phyloP scores from a whole-genome alignment of 169 alveolate genomes.

The Cryptosporidium parvum region DNA sequence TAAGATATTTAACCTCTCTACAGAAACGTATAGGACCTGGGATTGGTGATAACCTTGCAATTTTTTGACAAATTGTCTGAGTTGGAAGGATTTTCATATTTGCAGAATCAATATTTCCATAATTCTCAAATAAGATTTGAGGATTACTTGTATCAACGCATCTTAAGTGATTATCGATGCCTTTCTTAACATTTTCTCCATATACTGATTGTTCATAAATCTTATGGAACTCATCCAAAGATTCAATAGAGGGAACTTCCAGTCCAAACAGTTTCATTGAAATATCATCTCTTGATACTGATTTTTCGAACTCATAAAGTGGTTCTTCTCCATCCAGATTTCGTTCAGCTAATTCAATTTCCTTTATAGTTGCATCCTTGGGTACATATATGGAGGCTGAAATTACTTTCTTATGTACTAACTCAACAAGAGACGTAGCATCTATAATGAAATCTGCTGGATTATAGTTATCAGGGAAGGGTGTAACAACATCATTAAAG shows the following conservation, averaged over 20 bases:
- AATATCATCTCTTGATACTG: constrained; percentile 59
- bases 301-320: constrained; percentile 57
- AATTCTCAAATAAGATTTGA: constrained; percentile 53
- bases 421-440: constrained; percentile 65
- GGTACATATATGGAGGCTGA: constrained; percentile 60
- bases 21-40: constrained; percentile 61
- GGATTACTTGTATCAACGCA: constrained; percentile 69
- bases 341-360: constrained; percentile 32
- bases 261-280: constrained; percentile 50
- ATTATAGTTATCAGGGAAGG: constrained; percentile 79
- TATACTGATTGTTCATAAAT: constrained; percentile 62
- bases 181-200: constrained; percentile 60
- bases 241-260: constrained; percentile 38
- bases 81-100: constrained; percentile 65
- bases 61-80: constrained; percentile 35
- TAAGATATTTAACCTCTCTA: constrained; percentile 50
- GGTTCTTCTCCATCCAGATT: constrained; percentile 69
- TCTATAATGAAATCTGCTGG: constrained; percentile 81
- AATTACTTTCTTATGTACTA: constrained; percentile 44
- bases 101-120: constrained; percentile 53
- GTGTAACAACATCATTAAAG: constrained; percentile 77
- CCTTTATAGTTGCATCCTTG: constrained; percentile 38
- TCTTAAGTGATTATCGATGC: constrained; percentile 48
- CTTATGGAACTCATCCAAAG: constrained; percentile 53
- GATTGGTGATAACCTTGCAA: constrained; percentile 68